Conservation (phyloP, 495 filamentous ascomycete species). For the Glonium stellatum region DNA sequence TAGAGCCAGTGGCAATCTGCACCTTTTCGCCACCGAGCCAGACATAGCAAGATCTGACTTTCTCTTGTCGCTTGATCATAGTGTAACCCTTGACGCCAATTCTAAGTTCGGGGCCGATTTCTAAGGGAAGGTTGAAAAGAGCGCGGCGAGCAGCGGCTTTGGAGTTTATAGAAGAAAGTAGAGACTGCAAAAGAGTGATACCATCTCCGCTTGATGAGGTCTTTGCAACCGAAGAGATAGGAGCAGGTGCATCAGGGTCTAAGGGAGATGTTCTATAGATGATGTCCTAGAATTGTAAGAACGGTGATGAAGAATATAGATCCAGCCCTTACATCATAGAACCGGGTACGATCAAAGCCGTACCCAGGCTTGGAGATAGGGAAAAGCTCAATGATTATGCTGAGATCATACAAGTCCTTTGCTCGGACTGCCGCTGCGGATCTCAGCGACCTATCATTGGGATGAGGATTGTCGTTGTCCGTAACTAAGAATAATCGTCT, state of each 20-base stretch:
- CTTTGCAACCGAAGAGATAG: slow-evolving; percentile 37
- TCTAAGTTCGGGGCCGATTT: slow-evolving; percentile 74
- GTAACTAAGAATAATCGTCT: slow-evolving; percentile 91
- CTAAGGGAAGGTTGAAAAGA: slow-evolving; percentile 75
- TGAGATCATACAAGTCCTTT: slow-evolving; percentile 92
- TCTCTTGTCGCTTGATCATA: slow-evolving; percentile 72
- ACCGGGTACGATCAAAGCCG: slow-evolving; percentile 76
- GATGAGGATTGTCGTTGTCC: slow-evolving; percentile 85
- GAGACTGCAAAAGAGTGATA: slow-evolving; percentile 68
- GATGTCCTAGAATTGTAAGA: slow-evolving; percentile 34
- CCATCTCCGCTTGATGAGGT: slow-evolving; percentile 57
- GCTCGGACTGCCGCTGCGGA: slow-evolving; percentile 77
- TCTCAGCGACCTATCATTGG: slow-evolving; percentile 57
- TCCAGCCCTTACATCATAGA: slow-evolving; percentile 68
- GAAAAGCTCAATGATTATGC: slow-evolving; percentile 88
- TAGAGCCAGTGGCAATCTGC: slow-evolving; percentile 68
- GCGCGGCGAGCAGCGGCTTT: slow-evolving; percentile 81
- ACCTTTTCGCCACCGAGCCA: slow-evolving; percentile 76
- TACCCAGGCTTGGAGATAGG: slow-evolving; percentile 70
- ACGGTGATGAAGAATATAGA: not conserved
- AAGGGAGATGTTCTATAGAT: slow-evolving; percentile 42
- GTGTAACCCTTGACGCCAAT: slow-evolving; percentile 94
- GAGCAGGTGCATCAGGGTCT: slow-evolving; percentile 61
- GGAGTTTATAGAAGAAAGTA: slow-evolving; percentile 86
- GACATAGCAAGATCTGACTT: slow-evolving; percentile 73